Conservation (phyloP, 2,329 filamentous ascomycete species). For the Fusarium kyushuense region DNA sequence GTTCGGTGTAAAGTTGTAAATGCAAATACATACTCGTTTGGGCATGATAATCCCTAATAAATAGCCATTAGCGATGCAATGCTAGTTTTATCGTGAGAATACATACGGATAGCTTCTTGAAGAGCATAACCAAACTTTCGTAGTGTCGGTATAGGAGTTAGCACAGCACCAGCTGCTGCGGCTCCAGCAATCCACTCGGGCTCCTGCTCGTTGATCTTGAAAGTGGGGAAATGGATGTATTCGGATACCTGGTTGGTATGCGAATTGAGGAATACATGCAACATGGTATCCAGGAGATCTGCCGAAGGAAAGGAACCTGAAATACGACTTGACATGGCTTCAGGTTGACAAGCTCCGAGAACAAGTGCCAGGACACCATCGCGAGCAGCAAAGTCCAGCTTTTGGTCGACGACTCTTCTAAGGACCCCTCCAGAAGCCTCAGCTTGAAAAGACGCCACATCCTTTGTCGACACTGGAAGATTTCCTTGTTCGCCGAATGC, state of each 20-base stretch:
- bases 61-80: not conserved
- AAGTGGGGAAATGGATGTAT: slow-evolving; percentile 72
- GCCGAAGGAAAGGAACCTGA: slow-evolving; percentile 72
- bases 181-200: slow-evolving; percentile 72
- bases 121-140: slow-evolving; percentile 71
- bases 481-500: slow-evolving; percentile 60
- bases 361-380: slow-evolving; percentile 75
- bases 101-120: slow-evolving; percentile 63
- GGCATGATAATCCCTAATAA: slow-evolving; percentile 50
- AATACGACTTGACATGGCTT: slow-evolving; percentile 62
- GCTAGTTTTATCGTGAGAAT: not conserved
- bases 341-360: slow-evolving; percentile 67
- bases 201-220: slow-evolving; percentile 66
- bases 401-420: slow-evolving; percentile 58
- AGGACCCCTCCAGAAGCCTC: slow-evolving; percentile 55
- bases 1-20: not conserved
- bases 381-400: slow-evolving; percentile 61
- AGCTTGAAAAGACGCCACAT: slow-evolving; percentile 55
- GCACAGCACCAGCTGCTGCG: slow-evolving; percentile 69
- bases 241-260: slow-evolving; percentile 68
- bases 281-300: slow-evolving; percentile 69
- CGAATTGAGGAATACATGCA: slow-evolving; percentile 70
- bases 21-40: slow-evolving; percentile 44
- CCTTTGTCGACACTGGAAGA: slow-evolving; percentile 57
- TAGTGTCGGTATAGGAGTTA: slow-evolving; percentile 68